Conservation (phyloP, 1,284 basidiomycete genomes). For the Ustilago bromivora region DNA sequence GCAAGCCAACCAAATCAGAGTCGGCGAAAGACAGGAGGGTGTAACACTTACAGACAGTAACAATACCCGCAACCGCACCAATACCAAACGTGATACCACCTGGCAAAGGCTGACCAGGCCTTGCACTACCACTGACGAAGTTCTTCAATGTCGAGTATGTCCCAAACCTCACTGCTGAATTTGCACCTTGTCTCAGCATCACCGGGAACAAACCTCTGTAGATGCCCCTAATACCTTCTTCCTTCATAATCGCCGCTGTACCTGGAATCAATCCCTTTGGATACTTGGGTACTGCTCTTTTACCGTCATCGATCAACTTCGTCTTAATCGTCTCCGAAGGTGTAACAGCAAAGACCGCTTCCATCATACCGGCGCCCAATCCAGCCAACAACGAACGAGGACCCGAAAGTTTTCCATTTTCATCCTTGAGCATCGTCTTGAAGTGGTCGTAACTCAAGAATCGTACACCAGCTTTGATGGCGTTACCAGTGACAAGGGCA, state of each 20-base stretch:
- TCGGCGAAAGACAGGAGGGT: background rate
- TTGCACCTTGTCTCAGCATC: constrained; percentile 96
- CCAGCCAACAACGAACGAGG: constrained; percentile 75
- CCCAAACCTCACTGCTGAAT: constrained; percentile 96
- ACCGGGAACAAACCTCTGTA: constrained; percentile 95
- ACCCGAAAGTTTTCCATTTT: constrained; percentile 53
- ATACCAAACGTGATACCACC: constrained; percentile 92
- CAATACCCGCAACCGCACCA: constrained; percentile 90
- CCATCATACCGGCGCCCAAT: constrained; percentile 91
- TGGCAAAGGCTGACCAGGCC: constrained; percentile 86
- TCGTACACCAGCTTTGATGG: constrained; percentile 75
- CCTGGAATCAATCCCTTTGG: constrained; percentile 86
- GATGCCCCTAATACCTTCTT: constrained; percentile 83
- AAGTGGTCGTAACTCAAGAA: constrained; percentile 96
- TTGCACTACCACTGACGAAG: constrained; percentile 83
- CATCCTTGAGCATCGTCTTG: constrained; percentile 84
- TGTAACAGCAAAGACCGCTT: constrained; percentile 94
- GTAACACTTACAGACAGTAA: constrained; percentile 83
- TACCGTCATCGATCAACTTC: constrained; percentile 96
- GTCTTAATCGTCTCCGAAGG: constrained; percentile 99
- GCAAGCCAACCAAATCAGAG: background rate
- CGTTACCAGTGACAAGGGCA: constrained; percentile 65
- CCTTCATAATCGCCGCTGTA: constrained; percentile 81
- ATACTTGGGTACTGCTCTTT: constrained; percentile 84
- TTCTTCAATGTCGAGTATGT: constrained; percentile 90